Percentiles rank a stretch among this genome's conserved stretches.
These are phyloP conservation scores for Lagenidium sp. DNA, from an alignment of 352 stramenopile species.

Conservation along the genomic window DNA sequence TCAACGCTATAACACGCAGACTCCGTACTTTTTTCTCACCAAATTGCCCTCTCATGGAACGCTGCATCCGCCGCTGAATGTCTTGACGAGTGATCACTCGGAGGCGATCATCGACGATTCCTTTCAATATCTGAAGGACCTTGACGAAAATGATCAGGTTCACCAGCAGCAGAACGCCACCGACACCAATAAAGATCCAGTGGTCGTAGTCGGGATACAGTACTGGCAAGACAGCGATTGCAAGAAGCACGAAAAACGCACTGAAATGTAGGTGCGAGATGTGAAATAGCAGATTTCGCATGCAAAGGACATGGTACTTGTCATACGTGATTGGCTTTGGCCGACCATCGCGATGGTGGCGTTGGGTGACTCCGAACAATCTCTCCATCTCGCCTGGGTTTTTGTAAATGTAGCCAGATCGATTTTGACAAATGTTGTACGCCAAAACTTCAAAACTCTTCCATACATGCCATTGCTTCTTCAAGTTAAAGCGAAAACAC, in stretches of 20 bases:
- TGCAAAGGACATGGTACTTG: slow-evolving; percentile 76
- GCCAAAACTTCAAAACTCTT: slow-evolving; percentile 84
- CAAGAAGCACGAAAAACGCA: slow-evolving; percentile 64
- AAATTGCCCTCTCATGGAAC: no score
- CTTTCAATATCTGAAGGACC: slow-evolving; percentile 68
- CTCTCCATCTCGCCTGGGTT: slow-evolving; percentile 77
- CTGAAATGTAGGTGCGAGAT: slow-evolving; percentile 76
- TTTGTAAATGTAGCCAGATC: slow-evolving; percentile 85
- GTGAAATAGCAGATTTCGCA: slow-evolving; percentile 77
- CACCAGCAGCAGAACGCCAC: slow-evolving; percentile 32
- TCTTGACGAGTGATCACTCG: slow-evolving; percentile 58
- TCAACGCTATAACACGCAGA: slow-evolving; percentile 48
- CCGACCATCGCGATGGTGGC: slow-evolving; percentile 14
- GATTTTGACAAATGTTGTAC: slow-evolving; percentile 85
- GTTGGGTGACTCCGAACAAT: slow-evolving; percentile 43
- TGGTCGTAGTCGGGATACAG: slow-evolving; percentile 53
- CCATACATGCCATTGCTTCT: slow-evolving; percentile 81
- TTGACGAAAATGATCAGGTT: slow-evolving; percentile 84
- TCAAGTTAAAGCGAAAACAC: slow-evolving; percentile 68
- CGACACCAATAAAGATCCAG: slow-evolving; percentile 72
- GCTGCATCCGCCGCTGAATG: slow-evolving; percentile 33
- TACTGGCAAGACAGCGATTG: slow-evolving; percentile 59
- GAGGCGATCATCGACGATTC: slow-evolving; percentile 78
- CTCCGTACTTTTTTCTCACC: slow-evolving; percentile 12
- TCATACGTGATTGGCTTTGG: slow-evolving; percentile 47